phyloP scores from a whole-genome alignment of 805 yeast genomes.

The Candida morakotiae region DNA sequence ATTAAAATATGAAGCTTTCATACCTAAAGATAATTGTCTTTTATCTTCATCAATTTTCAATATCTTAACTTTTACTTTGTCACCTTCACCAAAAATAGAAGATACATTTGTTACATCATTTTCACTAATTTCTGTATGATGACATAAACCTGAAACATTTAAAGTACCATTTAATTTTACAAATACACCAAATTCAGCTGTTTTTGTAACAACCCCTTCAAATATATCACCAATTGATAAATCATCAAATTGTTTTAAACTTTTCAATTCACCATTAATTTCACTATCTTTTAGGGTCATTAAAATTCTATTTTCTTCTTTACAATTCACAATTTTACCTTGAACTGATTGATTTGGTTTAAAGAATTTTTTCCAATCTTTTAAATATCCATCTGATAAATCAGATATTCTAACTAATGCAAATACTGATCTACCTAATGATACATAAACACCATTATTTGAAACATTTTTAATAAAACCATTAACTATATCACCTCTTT shows the following conservation, averaged over 20 bases:
- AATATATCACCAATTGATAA: constrained; percentile 64
- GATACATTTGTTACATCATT: constrained; percentile 53
- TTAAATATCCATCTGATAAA: constrained; percentile 73
- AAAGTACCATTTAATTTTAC: constrained; percentile 73
- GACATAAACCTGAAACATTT: constrained; percentile 82
- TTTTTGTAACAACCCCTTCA: constrained; percentile 75
- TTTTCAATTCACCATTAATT: constrained; percentile 63
- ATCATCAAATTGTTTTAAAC: constrained; percentile 61
- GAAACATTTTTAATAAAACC: constrained; percentile 79
- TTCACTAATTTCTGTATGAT: constrained; percentile 78
- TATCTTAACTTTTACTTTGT: constrained; percentile 81
- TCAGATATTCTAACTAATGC: constrained; percentile 82
- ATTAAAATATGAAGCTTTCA: constrained; percentile 88
- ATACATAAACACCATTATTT: constrained; percentile 73
- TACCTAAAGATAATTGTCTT: constrained; percentile 79
- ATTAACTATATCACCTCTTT: constrained; percentile 67
- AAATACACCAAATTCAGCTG: constrained; percentile 88
- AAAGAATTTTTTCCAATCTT: constrained; percentile 84
- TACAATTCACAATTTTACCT: constrained; percentile 67
- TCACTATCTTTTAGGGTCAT: constrained; percentile 80
- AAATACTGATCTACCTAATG: constrained; percentile 63
- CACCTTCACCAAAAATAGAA: constrained; percentile 81
- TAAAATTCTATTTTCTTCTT: constrained; percentile 59
- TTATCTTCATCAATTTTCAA: constrained; percentile 58
- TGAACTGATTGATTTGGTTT: constrained; percentile 65